phyloP scores from a whole-genome alignment of 2,329 filamentous ascomycete species.

The Xylariaceae sp. region DNA sequence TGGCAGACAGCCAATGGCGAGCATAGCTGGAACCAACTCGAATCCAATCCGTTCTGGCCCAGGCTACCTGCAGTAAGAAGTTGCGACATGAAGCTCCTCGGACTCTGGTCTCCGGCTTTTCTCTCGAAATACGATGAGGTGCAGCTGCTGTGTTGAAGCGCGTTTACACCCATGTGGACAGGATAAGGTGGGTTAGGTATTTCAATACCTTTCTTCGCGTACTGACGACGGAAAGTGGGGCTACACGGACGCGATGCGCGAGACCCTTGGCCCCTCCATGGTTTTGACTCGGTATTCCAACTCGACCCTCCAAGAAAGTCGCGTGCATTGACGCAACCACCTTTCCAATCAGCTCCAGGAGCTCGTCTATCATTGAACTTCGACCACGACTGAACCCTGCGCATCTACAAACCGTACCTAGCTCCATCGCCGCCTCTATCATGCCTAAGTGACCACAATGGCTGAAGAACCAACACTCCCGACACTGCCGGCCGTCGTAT shows the following conservation, averaged over 20 bases:
- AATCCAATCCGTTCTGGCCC: no score
- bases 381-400: background rate
- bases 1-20: no score
- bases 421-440: background rate
- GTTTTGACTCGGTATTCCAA: background rate
- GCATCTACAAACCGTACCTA: constrained; percentile 1
- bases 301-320: constrained; percentile 1
- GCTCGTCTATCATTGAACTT: background rate
- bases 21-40: no score
- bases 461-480: constrained; percentile 34
- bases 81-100: no score
- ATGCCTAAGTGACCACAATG: constrained; percentile 23
- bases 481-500: constrained; percentile 26
- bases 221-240: constrained; percentile 7
- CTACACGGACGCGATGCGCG: constrained; percentile 7
- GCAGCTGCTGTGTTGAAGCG: no score
- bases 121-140: no score
- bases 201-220: no score
- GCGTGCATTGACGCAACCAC: constrained; percentile 4
- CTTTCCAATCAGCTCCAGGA: background rate
- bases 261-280: background rate
- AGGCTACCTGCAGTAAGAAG: no score
- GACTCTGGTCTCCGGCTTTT: no score
- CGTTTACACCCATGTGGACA: no score
- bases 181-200: no score